These are phyloP conservation scores for Pyrenophora tritici-repentis DNA, from an alignment of 2,329 filamentous ascomycete genomes.

Conservation along the genomic window DNA sequence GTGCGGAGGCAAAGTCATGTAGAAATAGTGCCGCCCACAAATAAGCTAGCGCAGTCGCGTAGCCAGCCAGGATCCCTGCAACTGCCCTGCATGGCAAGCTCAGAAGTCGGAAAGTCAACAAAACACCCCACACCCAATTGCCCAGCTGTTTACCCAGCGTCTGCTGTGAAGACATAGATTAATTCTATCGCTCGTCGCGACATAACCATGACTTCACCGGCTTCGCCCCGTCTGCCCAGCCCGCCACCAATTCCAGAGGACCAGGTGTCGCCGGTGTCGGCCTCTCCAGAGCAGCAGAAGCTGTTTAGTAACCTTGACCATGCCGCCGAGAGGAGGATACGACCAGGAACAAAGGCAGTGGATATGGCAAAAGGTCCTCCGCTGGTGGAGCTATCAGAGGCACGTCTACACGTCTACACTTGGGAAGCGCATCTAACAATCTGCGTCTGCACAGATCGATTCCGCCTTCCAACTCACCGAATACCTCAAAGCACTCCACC, in stretches of 20 bases:
- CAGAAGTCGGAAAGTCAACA: constrained; percentile 17
- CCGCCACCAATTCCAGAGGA: constrained; percentile 94
- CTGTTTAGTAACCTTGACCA: constrained; percentile 64
- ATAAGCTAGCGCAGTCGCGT: constrained; percentile 9
- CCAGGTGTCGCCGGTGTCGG: constrained; percentile 77
- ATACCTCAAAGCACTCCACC: constrained; percentile 90
- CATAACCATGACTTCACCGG: constrained; percentile 37
- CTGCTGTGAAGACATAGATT: not conserved
- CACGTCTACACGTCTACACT: constrained; percentile 49
- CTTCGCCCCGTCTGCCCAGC: constrained; percentile 88
- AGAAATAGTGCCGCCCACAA: constrained; percentile 6
- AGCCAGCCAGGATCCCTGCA: constrained; percentile 14
- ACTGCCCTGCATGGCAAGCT: constrained; percentile 21
- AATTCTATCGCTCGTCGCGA: not conserved
- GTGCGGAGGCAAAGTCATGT: constrained; percentile 11
- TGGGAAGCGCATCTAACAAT: constrained; percentile 22
- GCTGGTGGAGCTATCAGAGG: constrained; percentile 81
- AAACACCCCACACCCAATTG: constrained; percentile 10
- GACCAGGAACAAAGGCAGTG: constrained; percentile 86
- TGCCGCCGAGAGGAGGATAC: constrained; percentile 81
- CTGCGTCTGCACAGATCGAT: constrained; percentile 69
- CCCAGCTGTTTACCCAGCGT: not conserved
- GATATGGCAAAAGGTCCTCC: constrained; percentile 94
- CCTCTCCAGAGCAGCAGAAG: constrained; percentile 63
- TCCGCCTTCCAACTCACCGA: constrained; percentile 97